Percentiles rank a stretch among this genome's conserved stretches.
Conservation (phyloP, 148 eudicot species). For the Limonium bicolor region DNA sequence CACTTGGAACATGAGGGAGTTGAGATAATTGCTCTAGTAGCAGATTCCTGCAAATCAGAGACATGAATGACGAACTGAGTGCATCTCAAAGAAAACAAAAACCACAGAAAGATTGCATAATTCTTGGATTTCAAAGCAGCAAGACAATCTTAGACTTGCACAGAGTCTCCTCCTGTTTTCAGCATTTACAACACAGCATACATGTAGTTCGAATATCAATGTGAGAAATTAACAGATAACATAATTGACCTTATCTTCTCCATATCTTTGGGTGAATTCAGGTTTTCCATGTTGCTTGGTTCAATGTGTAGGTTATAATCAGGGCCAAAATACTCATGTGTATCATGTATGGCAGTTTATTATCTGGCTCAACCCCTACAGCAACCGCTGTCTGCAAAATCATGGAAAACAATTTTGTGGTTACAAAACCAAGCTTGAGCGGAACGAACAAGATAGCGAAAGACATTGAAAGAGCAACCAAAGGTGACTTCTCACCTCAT, state of each 20-base stretch:
- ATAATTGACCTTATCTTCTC: conserved; percentile 85
- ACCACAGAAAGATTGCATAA: too few relatives aligned
- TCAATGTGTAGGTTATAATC: conserved; percentile 76
- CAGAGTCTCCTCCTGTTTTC: too few relatives aligned
- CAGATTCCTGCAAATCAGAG: conserved; percentile 39
- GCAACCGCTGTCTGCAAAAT: conserved; percentile 79
- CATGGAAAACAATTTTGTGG: neutral
- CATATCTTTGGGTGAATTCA: conserved; percentile 56
- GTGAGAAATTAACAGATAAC: too few relatives aligned
- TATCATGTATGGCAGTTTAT: conserved; percentile 77
- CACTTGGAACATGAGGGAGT: conserved; percentile 63
- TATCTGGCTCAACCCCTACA: conserved; percentile 84
- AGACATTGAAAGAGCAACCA: neutral
- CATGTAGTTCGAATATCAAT: too few relatives aligned
- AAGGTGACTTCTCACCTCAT: too few relatives aligned
- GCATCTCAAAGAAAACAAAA: neutral
- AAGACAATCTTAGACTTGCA: too few relatives aligned
- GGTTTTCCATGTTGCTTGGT: conserved; percentile 62
- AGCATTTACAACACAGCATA: too few relatives aligned
- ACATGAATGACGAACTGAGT: neutral
- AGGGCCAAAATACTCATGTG: conserved; percentile 89
- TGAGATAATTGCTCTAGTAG: conserved; percentile 68
- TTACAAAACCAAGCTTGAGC: too few relatives aligned
- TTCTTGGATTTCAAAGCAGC: too few relatives aligned
- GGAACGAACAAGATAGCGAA: neutral